Evolutionary conservation across 768 basidiomycete genomes (phyloP).

Genomic region (Xerocomellus chrysenteron): DNA sequence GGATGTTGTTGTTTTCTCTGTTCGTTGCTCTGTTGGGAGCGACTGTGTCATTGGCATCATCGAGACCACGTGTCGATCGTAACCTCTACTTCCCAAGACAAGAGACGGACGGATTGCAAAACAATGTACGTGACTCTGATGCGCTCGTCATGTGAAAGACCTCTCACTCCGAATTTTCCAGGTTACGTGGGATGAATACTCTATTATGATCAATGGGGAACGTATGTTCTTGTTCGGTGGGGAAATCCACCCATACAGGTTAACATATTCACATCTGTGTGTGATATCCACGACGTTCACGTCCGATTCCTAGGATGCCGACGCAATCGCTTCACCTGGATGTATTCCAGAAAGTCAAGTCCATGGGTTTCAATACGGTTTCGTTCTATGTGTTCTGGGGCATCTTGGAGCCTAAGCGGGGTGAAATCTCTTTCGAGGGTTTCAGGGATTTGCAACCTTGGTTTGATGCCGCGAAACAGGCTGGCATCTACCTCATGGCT

Average conservation of each 20-base stretch:
- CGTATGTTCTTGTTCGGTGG: slow-evolving; percentile 59
- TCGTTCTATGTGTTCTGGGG: slow-evolving; percentile 65
- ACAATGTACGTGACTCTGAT: slow-evolving; percentile 8
- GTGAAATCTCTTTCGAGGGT: slow-evolving; percentile 52
- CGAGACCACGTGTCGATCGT: slow-evolving; percentile 3
- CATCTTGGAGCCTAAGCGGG: slow-evolving; percentile 39
- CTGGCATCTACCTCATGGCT: slow-evolving; percentile 29
- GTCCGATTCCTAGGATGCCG: slow-evolving; percentile 28
- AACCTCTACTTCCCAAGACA: slow-evolving; percentile 16
- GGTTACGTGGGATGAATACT: slow-evolving; percentile 62
- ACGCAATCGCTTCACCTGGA: slow-evolving; percentile 41
- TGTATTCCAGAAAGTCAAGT: slow-evolving; percentile 61
- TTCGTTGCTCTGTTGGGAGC: slow-evolving; percentile 11
- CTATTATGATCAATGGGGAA: slow-evolving; percentile 56
- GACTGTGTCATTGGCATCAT: slow-evolving; percentile 12
- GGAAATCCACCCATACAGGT: slow-evolving; percentile 62
- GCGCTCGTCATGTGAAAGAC: neutral
- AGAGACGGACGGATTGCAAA: slow-evolving; percentile 16
- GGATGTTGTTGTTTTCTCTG: slow-evolving; percentile 12
- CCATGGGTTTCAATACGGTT: slow-evolving; percentile 38
- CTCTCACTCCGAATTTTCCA: slow-evolving; percentile 3
- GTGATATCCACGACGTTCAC: neutral
- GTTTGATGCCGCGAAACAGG: slow-evolving; percentile 30
- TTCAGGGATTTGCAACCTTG: slow-evolving; percentile 37
- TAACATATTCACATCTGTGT: neutral